These are phyloP conservation scores for Mallotus japonicus DNA, from an alignment of 441 rosid species.

Conservation along the genomic window DNA sequence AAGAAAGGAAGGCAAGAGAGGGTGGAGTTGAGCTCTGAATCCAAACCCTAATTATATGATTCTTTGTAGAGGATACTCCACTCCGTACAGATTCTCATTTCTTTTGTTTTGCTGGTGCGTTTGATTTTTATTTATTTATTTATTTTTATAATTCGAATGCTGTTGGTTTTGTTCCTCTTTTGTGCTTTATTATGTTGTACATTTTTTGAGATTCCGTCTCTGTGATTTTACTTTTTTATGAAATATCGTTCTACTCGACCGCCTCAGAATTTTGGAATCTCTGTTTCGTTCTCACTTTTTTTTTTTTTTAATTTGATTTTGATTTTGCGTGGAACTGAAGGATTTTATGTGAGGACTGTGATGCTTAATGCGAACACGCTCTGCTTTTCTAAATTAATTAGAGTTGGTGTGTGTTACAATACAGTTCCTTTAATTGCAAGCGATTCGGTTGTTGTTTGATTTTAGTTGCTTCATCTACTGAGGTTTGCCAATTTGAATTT, in stretches of 20 bases:
- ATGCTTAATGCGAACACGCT: conserved; percentile 1
- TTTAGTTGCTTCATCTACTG: not conserved
- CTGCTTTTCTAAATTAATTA: conserved; percentile 9
- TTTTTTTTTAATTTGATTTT: not conserved
- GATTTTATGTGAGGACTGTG: conserved; percentile 17
- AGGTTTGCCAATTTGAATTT: conserved; percentile 12
- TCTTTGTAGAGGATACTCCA: not conserved
- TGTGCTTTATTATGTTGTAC: conserved; percentile 3
- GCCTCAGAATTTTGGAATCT: conserved; percentile 17
- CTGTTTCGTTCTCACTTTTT: conserved; percentile 18
- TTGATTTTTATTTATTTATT: conserved; percentile 1
- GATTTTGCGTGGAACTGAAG: conserved; percentile 28
- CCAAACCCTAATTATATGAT: not conserved
- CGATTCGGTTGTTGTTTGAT: conserved; percentile 13
- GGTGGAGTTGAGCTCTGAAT: not conserved
- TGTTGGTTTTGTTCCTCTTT: conserved; percentile 22
- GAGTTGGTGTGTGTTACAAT: not conserved
- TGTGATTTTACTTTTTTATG: not conserved
- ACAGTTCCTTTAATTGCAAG: conserved; percentile 24
- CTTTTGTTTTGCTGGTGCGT: conserved; percentile 8
- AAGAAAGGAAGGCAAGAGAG: too few relatives aligned
- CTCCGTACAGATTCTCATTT: conserved; percentile 15
- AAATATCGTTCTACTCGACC: conserved; percentile 13
- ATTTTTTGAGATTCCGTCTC: not conserved
- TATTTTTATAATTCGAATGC: conserved; percentile 7